Conservation (phyloP, 2,329 filamentous ascomycete genomes). For the Penicillium verrucosum region DNA sequence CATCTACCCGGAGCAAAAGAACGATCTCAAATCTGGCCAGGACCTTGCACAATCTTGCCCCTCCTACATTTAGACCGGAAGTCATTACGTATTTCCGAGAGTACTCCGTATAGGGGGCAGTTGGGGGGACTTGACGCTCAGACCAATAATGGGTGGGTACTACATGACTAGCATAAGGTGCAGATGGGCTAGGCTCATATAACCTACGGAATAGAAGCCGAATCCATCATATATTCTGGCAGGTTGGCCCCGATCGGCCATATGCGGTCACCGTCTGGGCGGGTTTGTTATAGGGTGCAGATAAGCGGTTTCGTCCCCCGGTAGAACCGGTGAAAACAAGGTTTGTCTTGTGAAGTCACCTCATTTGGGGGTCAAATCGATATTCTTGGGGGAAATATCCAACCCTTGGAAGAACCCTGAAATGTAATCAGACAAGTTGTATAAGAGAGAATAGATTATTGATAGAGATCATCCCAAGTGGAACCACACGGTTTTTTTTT, state of each 20-base stretch:
- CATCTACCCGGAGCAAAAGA: slow-evolving; percentile 9
- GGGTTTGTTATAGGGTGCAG: neutral
- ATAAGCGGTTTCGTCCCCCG: neutral
- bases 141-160: slow-evolving; percentile 4
- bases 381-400: neutral
- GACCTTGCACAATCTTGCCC: neutral
- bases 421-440: neutral
- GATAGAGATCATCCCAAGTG: slow-evolving; percentile 1
- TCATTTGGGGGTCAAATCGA: neutral
- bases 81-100: slow-evolving; percentile 1
- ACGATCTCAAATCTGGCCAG: slow-evolving; percentile 17
- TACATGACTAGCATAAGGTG: neutral
- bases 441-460: neutral
- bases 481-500: slow-evolving; percentile 3
- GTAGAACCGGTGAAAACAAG: neutral
- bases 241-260: neutral
- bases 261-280: neutral
- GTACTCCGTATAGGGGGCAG: neutral
- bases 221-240: neutral
- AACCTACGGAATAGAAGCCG: neutral
- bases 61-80: neutral
- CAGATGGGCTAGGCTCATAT: neutral
- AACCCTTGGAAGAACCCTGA: neutral
- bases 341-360: neutral
- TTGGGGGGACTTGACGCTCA: neutral